Base-by-base conservation (phyloP, 768 basidiomycete genomes). In the Neoboletus subvelutipes region DNA sequence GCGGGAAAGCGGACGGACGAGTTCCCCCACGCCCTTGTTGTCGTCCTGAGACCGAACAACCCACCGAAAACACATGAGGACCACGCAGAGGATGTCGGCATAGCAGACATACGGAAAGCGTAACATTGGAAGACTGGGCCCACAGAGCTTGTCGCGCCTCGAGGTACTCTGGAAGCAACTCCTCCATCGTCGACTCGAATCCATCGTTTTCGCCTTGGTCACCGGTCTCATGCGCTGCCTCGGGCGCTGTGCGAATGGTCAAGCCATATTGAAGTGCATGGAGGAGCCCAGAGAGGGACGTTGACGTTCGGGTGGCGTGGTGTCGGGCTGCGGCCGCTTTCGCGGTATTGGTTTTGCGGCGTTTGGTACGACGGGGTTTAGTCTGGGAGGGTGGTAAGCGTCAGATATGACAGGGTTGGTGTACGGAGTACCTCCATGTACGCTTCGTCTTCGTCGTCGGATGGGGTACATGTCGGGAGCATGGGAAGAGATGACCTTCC, bases 1-100 rank as follows among this genome's bases (percentile, higher is more conserved):
- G 37, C 73, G 74, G 24, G 78, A 76, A 46, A 80, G 67, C 4
- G 79, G 73, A 26, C 80, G 73, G 34, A 80, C 58, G 13, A 51
- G 56, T 57, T 75, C 60, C 15, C 26, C 49, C n/a, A 26, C 12
- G 15, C 22, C 31, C 10, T 37, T 40, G 50, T 55, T 61, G 31
- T 66, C 58, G 9, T 50, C 62, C 65, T 62, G 50, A 40, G 20
- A 41, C 24, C 36, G 6, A 8, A 26, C 17, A 18, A 26, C 17
- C 22, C 49, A 50, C 15, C 26, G 13, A 11, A 31, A 39, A 37
- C 12, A 49, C 31, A 17, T 52, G 17, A 64, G 36, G n/a, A 49
- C 20, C 43, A 26, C 4, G 17, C 1, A 5, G 1, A 40, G 3
- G 10, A 24, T 6, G 24, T 12, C 4, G 18, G 8, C 0, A 3